Percentiles rank a stretch among this genome's conserved stretches.
These are phyloP conservation scores for Warburgia ugandensis DNA, from an alignment of 164 flowering plant genomes.

Conservation along the genomic window DNA sequence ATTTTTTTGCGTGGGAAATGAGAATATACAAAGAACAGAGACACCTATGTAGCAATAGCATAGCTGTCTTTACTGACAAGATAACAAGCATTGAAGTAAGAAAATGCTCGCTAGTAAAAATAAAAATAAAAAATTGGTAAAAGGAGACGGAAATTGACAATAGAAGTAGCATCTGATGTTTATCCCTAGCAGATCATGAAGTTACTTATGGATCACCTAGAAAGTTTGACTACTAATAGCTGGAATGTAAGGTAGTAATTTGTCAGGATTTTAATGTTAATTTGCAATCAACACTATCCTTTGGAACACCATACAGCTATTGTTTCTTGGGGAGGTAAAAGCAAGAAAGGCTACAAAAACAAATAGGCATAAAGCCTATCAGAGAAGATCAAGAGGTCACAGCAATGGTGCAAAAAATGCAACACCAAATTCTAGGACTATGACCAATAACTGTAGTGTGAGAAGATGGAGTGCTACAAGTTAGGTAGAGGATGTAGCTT, in stretches of 20 bases:
- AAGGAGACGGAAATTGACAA: no score
- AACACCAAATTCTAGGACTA: background rate
- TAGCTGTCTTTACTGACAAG: no score
- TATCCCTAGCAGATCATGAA: background rate
- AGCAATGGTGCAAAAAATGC: background rate
- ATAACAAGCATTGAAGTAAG: no score
- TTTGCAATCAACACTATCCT: slow-evolving; percentile 82
- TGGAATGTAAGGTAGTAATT: background rate
- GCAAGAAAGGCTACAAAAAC: slow-evolving; percentile 42
- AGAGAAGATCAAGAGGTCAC: slow-evolving; percentile 9
- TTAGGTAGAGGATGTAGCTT: slow-evolving; percentile 84
- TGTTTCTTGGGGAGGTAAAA: slow-evolving; percentile 76
- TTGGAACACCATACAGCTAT: slow-evolving; percentile 93
- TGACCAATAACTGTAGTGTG: background rate
- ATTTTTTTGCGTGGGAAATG: no score
- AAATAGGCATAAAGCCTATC: slow-evolving; percentile 20
- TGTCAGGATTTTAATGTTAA: background rate
- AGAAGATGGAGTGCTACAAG: slow-evolving; percentile 19
- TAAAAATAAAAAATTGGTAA: no score
- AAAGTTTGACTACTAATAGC: no score
- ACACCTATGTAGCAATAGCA: no score
- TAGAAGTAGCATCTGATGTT: no score
- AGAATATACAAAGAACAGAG: no score
- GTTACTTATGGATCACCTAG: no score
- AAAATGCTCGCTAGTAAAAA: no score